Percentiles rank a stretch among this genome's conserved stretches.
Evolutionary conservation across 2,329 filamentous ascomycete species (phyloP).

Genomic region (Stenocarpella maydis): DNA sequence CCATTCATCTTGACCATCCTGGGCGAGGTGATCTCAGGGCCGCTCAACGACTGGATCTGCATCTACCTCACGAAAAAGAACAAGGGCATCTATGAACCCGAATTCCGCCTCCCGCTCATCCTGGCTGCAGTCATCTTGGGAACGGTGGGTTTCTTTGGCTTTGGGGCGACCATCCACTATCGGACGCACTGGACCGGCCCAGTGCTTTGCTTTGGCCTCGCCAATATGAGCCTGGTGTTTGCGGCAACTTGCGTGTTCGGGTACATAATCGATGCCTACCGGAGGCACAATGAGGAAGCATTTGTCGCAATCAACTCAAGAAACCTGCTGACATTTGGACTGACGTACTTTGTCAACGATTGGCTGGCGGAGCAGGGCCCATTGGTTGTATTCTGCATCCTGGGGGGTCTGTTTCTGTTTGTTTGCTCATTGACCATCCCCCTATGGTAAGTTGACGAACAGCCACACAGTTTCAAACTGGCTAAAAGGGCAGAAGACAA

Average conservation of each 20-base stretch:
- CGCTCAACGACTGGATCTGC: conserved; percentile 54
- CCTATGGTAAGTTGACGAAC: conserved; percentile 46
- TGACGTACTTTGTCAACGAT: conserved; percentile 54
- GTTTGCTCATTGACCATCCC: conserved; percentile 57
- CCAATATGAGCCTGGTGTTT: conserved; percentile 57
- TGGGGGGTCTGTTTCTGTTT: conserved; percentile 51
- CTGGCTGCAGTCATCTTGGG: conserved; percentile 51
- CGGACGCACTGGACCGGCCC: conserved; percentile 58
- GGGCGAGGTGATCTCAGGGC: conserved; percentile 54
- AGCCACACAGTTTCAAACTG: not conserved
- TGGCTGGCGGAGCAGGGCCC: conserved; percentile 49
- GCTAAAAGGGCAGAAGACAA: not conserved
- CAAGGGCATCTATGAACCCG: conserved; percentile 61
- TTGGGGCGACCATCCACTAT: conserved; percentile 54
- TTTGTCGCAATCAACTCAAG: conserved; percentile 61
- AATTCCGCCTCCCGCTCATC: conserved; percentile 57
- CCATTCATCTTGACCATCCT: conserved; percentile 57
- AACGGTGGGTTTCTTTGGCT: conserved; percentile 56
- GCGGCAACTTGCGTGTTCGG: conserved; percentile 57
- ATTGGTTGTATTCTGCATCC: conserved; percentile 48
- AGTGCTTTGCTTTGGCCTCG: conserved; percentile 56
- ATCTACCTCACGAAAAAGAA: conserved; percentile 57
- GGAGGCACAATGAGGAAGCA: conserved; percentile 55
- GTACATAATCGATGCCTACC: conserved; percentile 59
- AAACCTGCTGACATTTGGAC: conserved; percentile 55